phyloP scores from a whole-genome alignment of 441 rosid genomes.

The Pelargonium australe region DNA sequence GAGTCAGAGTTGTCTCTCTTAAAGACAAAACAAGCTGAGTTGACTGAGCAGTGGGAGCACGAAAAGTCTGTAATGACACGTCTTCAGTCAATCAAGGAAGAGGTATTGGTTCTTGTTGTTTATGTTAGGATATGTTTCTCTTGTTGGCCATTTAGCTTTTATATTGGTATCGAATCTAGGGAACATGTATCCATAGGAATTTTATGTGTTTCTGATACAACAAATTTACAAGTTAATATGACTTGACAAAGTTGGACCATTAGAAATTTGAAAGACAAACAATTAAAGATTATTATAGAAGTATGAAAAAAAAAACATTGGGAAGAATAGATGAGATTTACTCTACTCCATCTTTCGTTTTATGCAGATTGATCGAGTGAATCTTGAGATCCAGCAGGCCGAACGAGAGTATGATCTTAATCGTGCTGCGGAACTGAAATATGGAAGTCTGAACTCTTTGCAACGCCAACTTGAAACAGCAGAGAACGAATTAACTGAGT shows the following conservation, averaged over 20 bases:
- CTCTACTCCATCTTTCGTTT: background rate
- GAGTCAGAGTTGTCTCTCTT: conserved; percentile 60
- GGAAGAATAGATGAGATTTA: background rate
- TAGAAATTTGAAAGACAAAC: no score
- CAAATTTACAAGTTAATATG: no score
- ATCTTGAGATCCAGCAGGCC: conserved; percentile 94
- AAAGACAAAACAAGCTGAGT: conserved; percentile 69
- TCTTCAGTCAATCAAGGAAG: conserved; percentile 89
- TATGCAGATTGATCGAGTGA: conserved; percentile 80
- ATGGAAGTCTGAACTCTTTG: conserved; percentile 81
- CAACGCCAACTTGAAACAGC: conserved; percentile 77
- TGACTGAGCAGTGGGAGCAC: conserved; percentile 95
- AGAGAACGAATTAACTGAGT: conserved; percentile 82
- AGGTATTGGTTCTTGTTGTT: conserved; percentile 33
- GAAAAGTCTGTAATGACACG: conserved; percentile 89
- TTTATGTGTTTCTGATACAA: no score
- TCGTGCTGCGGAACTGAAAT: conserved; percentile 97
- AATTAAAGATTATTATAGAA: no score
- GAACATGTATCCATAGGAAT: no score
- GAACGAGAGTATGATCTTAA: conserved; percentile 96
- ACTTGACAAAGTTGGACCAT: no score
- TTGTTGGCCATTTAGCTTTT: no score
- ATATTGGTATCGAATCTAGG: no score
- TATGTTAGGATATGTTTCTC: background rate
- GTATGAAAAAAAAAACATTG: background rate